Conservation (phyloP, 2,329 filamentous ascomycete genomes). For the Dothiorella sarmentorum region DNA sequence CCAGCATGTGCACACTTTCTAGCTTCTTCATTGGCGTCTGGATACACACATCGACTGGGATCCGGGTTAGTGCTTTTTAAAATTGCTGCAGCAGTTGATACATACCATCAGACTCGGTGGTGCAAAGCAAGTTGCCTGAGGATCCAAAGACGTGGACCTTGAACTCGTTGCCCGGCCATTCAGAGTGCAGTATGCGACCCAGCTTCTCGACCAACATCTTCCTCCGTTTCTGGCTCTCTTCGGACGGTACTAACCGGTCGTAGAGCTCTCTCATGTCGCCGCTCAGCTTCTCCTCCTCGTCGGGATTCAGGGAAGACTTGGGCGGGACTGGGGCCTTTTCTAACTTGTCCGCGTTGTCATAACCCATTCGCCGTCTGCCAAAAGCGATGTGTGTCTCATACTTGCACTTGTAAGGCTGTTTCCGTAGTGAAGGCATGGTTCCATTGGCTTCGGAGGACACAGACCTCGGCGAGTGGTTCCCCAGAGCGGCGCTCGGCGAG, state of each 20-base stretch:
- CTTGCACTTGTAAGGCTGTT: constrained; percentile 66
- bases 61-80: constrained; percentile 25
- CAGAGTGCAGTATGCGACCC: constrained; percentile 79
- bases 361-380: constrained; percentile 83
- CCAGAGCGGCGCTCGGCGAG: constrained; percentile 69
- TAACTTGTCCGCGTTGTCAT: constrained; percentile 81
- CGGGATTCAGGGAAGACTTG: constrained; percentile 50
- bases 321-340: constrained; percentile 65
- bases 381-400: constrained; percentile 84
- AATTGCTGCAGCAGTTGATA: constrained; percentile 23
- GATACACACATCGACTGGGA: constrained; percentile 90
- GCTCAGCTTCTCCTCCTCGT: constrained; percentile 56
- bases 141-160: constrained; percentile 95
- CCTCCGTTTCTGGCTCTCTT: constrained; percentile 72
- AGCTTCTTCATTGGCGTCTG: constrained; percentile 84
- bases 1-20: constrained; percentile 86
- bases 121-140: constrained; percentile 90
- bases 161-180: constrained; percentile 90
- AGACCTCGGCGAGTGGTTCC: constrained; percentile 82
- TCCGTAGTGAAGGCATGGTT: constrained; percentile 63
- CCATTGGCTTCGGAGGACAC: constrained; percentile 86
- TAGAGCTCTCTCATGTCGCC: constrained; percentile 84
- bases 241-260: constrained; percentile 75
- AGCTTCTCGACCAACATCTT: constrained; percentile 79
- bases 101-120: constrained; percentile 91